phyloP scores from a whole-genome alignment of 2,329 filamentous ascomycete genomes.

The Penicillium sp. region DNA sequence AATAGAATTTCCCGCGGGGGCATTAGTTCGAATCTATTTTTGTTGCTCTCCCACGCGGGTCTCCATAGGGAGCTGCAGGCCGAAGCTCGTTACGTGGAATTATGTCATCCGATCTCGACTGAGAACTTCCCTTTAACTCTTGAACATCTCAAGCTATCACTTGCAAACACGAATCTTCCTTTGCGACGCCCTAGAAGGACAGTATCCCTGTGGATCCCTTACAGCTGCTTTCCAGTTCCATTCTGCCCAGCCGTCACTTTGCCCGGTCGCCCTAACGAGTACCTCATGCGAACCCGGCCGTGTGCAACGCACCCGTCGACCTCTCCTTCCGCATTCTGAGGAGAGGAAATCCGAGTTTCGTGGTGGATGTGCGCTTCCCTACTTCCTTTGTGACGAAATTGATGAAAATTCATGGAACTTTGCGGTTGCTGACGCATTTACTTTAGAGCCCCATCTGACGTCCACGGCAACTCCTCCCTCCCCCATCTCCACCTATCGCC shows the following conservation, averaged over 20 bases:
- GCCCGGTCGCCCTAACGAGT: conserved; percentile 5
- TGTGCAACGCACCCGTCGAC: conserved; percentile 25
- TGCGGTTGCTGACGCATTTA: conserved; percentile 24
- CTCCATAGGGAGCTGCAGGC: conserved; percentile 10
- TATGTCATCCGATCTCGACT: conserved; percentile 26
- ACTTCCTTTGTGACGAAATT: not conserved
- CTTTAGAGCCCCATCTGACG: conserved; percentile 28
- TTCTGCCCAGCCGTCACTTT: conserved; percentile 4
- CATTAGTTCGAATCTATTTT: conserved; percentile 5
- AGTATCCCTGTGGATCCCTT: conserved; percentile 9
- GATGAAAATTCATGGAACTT: conserved; percentile 1
- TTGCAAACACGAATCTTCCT: not conserved
- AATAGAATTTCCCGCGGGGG: not conserved
- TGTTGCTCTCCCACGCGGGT: conserved; percentile 4
- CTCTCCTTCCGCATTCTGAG: conserved; percentile 19
- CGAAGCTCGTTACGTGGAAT: conserved; percentile 23
- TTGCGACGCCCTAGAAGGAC: not conserved
- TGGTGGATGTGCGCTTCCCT: conserved; percentile 19
- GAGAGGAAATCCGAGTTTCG: conserved; percentile 20
- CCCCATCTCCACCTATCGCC: conserved; percentile 21
- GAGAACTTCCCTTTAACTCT: conserved; percentile 9
- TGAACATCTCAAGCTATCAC: not conserved
- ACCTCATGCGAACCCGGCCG: conserved; percentile 30
- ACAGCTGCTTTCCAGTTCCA: conserved; percentile 1
- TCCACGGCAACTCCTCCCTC: conserved; percentile 19